Evolutionary conservation across 148 eudicot species (phyloP).

Genomic region (Amaranthus palmeri): DNA sequence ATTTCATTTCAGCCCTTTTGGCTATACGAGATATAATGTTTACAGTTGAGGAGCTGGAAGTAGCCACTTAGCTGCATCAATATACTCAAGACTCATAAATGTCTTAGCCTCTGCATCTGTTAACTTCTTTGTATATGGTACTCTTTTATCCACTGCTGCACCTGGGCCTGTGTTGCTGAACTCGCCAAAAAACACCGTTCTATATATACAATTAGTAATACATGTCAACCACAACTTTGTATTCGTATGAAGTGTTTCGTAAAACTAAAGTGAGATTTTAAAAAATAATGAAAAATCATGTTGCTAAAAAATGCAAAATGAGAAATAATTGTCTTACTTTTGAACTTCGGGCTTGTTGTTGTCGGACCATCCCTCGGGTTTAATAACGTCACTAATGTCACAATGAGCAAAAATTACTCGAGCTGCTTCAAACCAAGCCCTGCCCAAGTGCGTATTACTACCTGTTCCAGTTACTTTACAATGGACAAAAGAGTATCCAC

Average conservation of each 20-base stretch:
- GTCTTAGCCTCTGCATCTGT: constrained; percentile 32
- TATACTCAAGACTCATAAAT: constrained; percentile 34
- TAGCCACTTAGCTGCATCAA: constrained; percentile 50
- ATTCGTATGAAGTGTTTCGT: too few relatives aligned
- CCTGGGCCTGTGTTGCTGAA: constrained; percentile 44
- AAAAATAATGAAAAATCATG: too few relatives aligned
- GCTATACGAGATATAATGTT: not conserved
- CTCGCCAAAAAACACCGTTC: constrained; percentile 49
- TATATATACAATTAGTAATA: constrained; percentile 3
- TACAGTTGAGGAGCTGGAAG: constrained; percentile 42
- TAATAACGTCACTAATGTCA: constrained; percentile 22
- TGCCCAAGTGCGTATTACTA: constrained; percentile 14
- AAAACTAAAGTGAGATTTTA: too few relatives aligned
- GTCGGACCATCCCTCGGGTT: constrained; percentile 35
- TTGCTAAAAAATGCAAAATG: too few relatives aligned
- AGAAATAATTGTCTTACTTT: constrained; percentile 14
- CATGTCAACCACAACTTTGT: too few relatives aligned
- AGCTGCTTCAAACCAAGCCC: constrained; percentile 32
- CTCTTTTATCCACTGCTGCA: constrained; percentile 17
- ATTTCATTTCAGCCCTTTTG: too few relatives aligned
- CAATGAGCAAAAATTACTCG: constrained; percentile 24
- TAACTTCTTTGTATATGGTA: constrained; percentile 30
- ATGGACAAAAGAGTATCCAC: constrained; percentile 27
- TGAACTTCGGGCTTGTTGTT: constrained; percentile 7
- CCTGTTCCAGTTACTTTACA: constrained; percentile 31